These are phyloP conservation scores for Macrolepiota fuliginosa DNA, from an alignment of 768 basidiomycete species.

Conservation along the genomic window DNA sequence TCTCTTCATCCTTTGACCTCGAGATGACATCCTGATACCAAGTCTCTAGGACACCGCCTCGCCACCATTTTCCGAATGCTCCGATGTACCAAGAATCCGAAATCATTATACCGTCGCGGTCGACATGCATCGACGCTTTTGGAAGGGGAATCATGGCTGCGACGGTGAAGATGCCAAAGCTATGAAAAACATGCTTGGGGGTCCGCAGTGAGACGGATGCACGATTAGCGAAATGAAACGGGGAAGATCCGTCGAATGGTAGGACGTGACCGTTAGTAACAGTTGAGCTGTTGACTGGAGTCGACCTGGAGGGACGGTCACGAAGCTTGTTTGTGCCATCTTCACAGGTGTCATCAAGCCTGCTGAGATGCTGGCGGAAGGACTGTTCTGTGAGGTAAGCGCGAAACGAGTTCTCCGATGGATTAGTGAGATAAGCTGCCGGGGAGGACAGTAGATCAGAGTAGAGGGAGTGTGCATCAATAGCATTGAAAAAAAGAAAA, in stretches of 20 bases:
- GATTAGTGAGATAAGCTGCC: slow-evolving; percentile 92
- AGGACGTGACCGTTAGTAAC: slow-evolving; percentile 2
- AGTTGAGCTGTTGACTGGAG: slow-evolving; percentile 26
- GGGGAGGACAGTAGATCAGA: slow-evolving; percentile 11
- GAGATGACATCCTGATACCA: slow-evolving; percentile 73
- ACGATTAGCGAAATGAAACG: slow-evolving; percentile 88
- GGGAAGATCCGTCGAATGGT: slow-evolving; percentile 27
- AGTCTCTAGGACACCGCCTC: slow-evolving; percentile 76
- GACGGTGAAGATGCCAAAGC: slow-evolving; percentile 84
- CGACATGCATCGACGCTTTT: slow-evolving; percentile 33
- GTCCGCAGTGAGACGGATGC: slow-evolving; percentile 92
- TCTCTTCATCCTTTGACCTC: slow-evolving; percentile 64
- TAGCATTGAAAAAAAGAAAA: slow-evolving; percentile 11
- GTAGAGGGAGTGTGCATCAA: slow-evolving; percentile 16
- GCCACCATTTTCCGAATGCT: slow-evolving; percentile 90
- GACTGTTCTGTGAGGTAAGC: slow-evolving; percentile 96
- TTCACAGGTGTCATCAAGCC: slow-evolving; percentile 67
- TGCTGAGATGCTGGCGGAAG: slow-evolving; percentile 90
- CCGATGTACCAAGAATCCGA: slow-evolving; percentile 89
- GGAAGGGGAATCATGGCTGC: slow-evolving; percentile 68
- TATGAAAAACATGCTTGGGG: slow-evolving; percentile 83
- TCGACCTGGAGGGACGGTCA: slow-evolving; percentile 30
- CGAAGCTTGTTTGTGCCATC: slow-evolving; percentile 32
- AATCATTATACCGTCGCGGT: slow-evolving; percentile 49
- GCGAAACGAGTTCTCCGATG: slow-evolving; percentile 90